phyloP scores from a whole-genome alignment of 202 grass and related monocot species.

The Schoenoplectus tabernaemontani region DNA sequence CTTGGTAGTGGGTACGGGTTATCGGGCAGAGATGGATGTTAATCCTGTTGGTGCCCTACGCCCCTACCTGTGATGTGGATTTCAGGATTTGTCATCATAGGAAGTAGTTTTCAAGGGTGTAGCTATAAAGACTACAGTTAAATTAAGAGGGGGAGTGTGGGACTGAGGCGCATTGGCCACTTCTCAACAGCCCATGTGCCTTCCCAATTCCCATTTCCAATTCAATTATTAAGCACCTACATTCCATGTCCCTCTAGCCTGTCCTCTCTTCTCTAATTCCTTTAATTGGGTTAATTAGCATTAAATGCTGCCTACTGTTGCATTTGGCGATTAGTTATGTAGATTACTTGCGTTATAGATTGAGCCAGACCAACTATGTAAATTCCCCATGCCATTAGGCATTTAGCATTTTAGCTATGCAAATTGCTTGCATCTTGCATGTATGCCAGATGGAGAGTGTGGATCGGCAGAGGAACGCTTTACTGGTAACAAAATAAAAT shows the following conservation, averaged over 20 bases:
- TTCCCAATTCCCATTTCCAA: conserved; percentile 1
- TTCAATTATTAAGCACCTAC: conserved; percentile 25
- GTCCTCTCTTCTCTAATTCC: neutral
- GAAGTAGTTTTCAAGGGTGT: too few relatives aligned
- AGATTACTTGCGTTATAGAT: neutral
- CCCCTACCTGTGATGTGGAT: too few relatives aligned
- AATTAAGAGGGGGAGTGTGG: neutral
- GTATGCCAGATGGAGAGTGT: neutral
- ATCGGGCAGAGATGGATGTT: neutral
- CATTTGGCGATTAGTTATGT: neutral
- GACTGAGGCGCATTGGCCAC: conserved; percentile 9
- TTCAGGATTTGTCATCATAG: too few relatives aligned
- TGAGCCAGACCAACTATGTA: neutral
- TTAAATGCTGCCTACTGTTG: neutral
- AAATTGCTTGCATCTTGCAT: neutral
- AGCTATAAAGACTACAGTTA: too few relatives aligned
- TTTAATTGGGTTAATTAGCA: conserved; percentile 2
- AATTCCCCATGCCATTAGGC: neutral
- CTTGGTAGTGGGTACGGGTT: neutral
- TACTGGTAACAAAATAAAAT: neutral
- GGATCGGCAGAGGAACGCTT: too few relatives aligned
- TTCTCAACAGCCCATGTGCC: conserved; percentile 22
- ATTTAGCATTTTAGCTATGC: too few relatives aligned
- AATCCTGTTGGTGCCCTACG: neutral
- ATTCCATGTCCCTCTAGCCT: conserved; percentile 5